These are phyloP conservation scores for Acacia confusa DNA, from an alignment of 306 rosid genomes.

Conservation along the genomic window DNA sequence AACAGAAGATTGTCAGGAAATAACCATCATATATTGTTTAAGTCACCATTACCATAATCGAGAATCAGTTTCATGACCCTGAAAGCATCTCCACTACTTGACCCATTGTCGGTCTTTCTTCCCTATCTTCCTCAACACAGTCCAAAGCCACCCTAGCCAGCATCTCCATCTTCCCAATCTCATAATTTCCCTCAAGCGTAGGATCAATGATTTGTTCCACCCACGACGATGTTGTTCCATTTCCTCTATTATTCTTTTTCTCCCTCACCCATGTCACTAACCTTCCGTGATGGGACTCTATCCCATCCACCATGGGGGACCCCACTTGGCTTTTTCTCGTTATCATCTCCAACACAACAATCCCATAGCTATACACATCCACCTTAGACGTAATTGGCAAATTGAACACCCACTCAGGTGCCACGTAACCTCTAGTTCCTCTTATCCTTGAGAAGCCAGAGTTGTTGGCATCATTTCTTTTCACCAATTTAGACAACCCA, in stretches of 20 bases:
- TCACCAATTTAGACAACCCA: neutral
- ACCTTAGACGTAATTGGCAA: slow-evolving; percentile 47
- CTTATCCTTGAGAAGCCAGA: slow-evolving; percentile 43
- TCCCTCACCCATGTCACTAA: slow-evolving; percentile 43
- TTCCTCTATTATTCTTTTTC: neutral
- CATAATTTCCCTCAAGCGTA: neutral
- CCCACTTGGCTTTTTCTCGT: neutral
- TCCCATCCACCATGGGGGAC: neutral
- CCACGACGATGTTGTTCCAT: neutral
- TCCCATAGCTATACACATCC: slow-evolving; percentile 50
- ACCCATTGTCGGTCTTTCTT: neutral
- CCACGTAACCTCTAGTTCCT: slow-evolving; percentile 54
- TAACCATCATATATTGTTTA: neutral
- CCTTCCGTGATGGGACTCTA: slow-evolving; percentile 27
- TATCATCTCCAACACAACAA: slow-evolving; percentile 20
- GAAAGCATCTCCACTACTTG: neutral
- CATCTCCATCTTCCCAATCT: neutral
- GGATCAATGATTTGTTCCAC: neutral
- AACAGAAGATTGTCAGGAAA: neutral
- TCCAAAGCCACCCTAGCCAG: neutral
- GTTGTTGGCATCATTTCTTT: slow-evolving; percentile 24
- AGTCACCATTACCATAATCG: neutral
- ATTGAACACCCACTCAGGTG: slow-evolving; percentile 15
- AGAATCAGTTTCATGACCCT: neutral
- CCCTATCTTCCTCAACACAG: neutral